Evolutionary conservation across 306 rosid species (phyloP), one percentile per base, ranked within the genome.

Genomic region (Gleditsia sinensis): DNA sequence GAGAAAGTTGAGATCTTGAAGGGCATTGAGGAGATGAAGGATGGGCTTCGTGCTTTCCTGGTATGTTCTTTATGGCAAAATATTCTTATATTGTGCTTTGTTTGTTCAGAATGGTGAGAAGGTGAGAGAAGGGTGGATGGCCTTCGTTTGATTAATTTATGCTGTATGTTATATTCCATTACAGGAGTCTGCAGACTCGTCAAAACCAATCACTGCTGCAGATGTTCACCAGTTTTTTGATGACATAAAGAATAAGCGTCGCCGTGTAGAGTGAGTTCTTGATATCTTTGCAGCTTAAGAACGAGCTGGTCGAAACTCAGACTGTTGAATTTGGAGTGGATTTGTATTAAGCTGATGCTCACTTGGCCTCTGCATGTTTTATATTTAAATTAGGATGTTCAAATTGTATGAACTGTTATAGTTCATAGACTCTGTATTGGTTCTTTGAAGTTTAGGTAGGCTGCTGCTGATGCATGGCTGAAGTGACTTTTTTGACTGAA

Each of bases 1-100:
- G 99, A 85, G 90, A 95, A 95, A 75, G 91, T 95, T 50, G 99
- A 92, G 88, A 81, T 95, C 81, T 88, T 92, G 80, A 84, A 74
- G 84, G 99, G 98, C 58, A 95, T 95, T 71, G 97, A 92, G 49
- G 99, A 95, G 25, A 87, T 95, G 91, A 92, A 90, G 83, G 90
- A 92, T 63, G 99, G 91, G 83, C 84, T 95, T 82, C 93, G 81
- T 37, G 25, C 91, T 69, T 90, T 92, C 87, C 78, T 95, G 97
- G 98, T 95, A 92, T 43, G 76, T 45, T 37, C 48, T 71, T 20
- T 39, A 27, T 28, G 25, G 39, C 37, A 13, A 67, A 63, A 7
- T 33, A 73, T 57, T 62, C 1, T 51, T 67, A 14, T 79, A 14
- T 50, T 32, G 5, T 58, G 34, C 56, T 69, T 8, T 24, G 50